A percentile compares a stretch with the other conserved stretches of the same genome.
Evolutionary conservation across 164 flowering plant genomes (phyloP).

Genomic region (Berberis vulgaris): DNA sequence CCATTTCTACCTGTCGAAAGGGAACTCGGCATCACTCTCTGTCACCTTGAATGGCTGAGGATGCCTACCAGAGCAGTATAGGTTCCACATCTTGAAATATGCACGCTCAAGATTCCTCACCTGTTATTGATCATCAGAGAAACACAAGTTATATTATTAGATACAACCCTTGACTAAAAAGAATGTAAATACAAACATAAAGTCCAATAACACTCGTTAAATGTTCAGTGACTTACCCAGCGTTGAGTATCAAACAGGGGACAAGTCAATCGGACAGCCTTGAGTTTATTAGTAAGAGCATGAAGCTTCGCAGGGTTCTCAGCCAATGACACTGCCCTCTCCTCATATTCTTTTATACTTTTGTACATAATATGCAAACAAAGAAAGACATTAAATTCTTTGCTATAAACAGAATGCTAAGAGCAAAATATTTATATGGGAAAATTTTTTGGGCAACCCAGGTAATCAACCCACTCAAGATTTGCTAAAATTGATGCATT

Average conservation of each 20-base stretch:
- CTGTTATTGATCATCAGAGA: conserved; percentile 23
- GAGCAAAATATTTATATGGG: background rate
- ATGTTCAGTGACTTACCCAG: conserved; percentile 47
- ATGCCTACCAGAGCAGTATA: conserved; percentile 65
- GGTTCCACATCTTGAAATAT: conserved; percentile 95
- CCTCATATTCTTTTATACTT: conserved; percentile 90
- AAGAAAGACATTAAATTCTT: background rate
- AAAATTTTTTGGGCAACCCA: background rate
- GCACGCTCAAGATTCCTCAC: conserved; percentile 84
- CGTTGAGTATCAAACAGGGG: conserved; percentile 88
- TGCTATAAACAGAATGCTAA: background rate
- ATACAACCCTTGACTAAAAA: no score
- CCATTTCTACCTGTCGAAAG: conserved; percentile 38
- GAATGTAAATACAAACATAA: background rate
- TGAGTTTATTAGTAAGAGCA: conserved; percentile 63
- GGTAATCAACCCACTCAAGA: background rate
- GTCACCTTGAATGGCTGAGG: conserved; percentile 77
- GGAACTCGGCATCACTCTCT: conserved; percentile 72
- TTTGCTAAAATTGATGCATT: background rate
- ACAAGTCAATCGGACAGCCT: conserved; percentile 68
- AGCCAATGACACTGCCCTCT: conserved; percentile 78
- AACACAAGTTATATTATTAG: no score
- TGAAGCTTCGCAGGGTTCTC: conserved; percentile 62
- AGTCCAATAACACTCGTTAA: background rate
- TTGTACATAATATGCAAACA: background rate